These are phyloP conservation scores for Tolypocladium nubicola DNA, from an alignment of 2,329 filamentous ascomycete genomes.

Conservation along the genomic window DNA sequence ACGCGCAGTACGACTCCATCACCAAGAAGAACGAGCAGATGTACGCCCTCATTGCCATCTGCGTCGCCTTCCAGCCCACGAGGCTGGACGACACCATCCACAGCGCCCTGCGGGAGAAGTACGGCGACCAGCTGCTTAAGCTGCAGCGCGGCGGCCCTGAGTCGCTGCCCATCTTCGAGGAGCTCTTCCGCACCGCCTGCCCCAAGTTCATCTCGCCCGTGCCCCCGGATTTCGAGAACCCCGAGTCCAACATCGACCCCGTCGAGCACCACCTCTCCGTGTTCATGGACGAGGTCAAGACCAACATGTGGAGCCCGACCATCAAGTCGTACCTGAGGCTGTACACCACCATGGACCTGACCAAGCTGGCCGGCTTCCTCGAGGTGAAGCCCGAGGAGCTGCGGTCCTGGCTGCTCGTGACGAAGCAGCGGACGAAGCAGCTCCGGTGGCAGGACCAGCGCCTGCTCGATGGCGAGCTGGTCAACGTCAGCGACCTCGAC, in stretches of 20 bases:
- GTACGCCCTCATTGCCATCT: conserved; percentile 98
- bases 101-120: conserved; percentile 95
- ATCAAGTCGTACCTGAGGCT: conserved; percentile 98
- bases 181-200: conserved; percentile 95
- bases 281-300: conserved; percentile 99
- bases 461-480: conserved; percentile 81
- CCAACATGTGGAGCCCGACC: conserved; percentile 95
- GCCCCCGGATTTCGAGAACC: conserved; percentile 95
- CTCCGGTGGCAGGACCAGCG: conserved; percentile 84
- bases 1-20: conserved; percentile 94
- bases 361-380: conserved; percentile 94
- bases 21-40: conserved; percentile 99
- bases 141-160: conserved; percentile 95
- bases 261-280: conserved; percentile 93
- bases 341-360: conserved; percentile 98
- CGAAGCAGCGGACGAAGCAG: conserved; percentile 98
- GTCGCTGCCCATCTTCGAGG: conserved; percentile 91
- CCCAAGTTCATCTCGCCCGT: conserved; percentile 99
- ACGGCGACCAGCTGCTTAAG: conserved; percentile 94
- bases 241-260: conserved; percentile 89
- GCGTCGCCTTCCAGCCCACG: conserved; percentile 94
- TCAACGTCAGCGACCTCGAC: conserved; percentile 91
- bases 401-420: conserved; percentile 85
- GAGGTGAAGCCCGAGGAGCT: conserved; percentile 96
- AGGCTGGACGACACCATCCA: conserved; percentile 98